Base-by-base conservation (phyloP, 2,329 filamentous ascomycete genomes). In the Spiromastix sp. region DNA sequence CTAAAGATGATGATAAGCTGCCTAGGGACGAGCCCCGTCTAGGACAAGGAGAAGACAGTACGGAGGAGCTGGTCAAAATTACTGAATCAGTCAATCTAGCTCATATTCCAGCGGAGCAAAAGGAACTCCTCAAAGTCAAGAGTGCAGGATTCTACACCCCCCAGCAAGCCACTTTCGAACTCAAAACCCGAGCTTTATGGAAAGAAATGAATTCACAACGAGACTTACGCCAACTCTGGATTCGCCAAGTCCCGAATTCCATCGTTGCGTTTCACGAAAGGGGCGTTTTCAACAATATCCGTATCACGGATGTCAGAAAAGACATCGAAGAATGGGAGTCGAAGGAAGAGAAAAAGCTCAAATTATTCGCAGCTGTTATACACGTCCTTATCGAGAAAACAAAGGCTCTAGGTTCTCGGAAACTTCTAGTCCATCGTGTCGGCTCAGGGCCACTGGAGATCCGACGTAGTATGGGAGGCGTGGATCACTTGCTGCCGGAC, bases 221-320 rank as follows among this genome's bases (percentile, higher is more conserved):
- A 10, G 53, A 67, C 33, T 44, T 67, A 12, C 61, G 61, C 4
- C 54, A 60, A 4, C 54, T 74, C 5, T 75, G 69, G 70, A 27
- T 68, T 10, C 52, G 59, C 15, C 71, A 73, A 42, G 65, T 67
- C 17, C 61, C 65, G 0, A 70, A 66, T 36, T 68, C 74, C 38
- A 51, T 74, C 21, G 42, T 72, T 13, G 71, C 68, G 0, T 69
- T 65, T 39, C 70, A 75, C 44, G 41, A 60, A 6, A 46, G 37
- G 5, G 59, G 60, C 4, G 21, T 56, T 0, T 74, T 74, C 44
- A 34, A 59, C 11, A 52, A 67, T 10, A 57, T 68, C 24, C 46
- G 41, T n/a, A 48, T 64, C 5, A 45, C 48, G 11, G 47, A 69
- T 37, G 48, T 66, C n/a, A 46, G 48, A 2, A 27, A 52, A 7